A percentile compares a stretch with the other conserved stretches of the same genome.
These are phyloP conservation scores for Naegleria lovaniensis DNA, from an alignment of 208 protist genomes.

Conservation along the genomic window DNA sequence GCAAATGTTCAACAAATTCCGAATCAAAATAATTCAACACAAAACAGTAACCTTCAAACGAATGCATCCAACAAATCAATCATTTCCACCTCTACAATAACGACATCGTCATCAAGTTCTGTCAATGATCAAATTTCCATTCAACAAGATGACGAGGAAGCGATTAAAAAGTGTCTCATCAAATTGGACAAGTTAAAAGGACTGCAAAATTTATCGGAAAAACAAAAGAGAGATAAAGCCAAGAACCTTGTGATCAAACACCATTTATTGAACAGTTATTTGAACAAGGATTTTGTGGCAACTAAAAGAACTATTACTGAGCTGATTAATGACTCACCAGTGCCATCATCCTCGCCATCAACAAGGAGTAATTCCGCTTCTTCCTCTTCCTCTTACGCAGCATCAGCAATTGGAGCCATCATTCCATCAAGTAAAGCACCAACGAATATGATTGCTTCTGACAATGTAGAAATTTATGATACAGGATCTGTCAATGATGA, in stretches of 20 bases:
- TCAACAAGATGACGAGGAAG: not conserved
- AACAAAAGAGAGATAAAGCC: slow-evolving; percentile 4
- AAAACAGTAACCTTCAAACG: not conserved
- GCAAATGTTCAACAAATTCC: not conserved
- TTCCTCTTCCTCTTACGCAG: too few relatives aligned
- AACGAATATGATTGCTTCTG: not conserved
- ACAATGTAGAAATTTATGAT: not conserved
- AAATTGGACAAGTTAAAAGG: slow-evolving; percentile 26
- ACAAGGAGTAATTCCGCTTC: not conserved
- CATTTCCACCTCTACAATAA: too few relatives aligned
- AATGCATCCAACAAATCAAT: too few relatives aligned
- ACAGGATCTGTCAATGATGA: not conserved
- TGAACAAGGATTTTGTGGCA: slow-evolving; percentile 5
- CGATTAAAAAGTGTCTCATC: not conserved
- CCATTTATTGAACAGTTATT: not conserved
- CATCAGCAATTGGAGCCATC: not conserved
- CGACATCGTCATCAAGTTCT: too few relatives aligned
- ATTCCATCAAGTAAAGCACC: not conserved
- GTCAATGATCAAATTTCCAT: too few relatives aligned
- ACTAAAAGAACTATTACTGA: not conserved
- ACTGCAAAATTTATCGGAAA: not conserved
- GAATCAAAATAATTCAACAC: not conserved
- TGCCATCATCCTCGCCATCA: not conserved
- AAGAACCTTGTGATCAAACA: not conserved
- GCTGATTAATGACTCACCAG: not conserved